phyloP scores from a whole-genome alignment of 805 yeast genomes.

The Jamesozyma jinghongensis region DNA sequence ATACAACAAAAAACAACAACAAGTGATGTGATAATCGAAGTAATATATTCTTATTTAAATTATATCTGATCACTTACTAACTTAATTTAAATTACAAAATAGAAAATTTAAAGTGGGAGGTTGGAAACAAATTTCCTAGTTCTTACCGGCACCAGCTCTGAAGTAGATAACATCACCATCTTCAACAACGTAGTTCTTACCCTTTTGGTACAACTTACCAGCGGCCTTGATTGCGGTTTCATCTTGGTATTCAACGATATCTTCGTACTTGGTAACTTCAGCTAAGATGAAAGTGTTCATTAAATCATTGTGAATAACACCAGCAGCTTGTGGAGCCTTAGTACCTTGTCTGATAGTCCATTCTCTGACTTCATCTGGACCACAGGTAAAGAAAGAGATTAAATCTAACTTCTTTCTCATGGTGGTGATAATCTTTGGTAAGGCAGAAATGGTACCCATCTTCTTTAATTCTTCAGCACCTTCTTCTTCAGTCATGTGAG shows the following conservation, averaged over 20 bases:
- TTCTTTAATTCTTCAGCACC: conserved; percentile 66
- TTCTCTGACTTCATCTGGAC: conserved; percentile 93
- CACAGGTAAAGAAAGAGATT: conserved; percentile 92
- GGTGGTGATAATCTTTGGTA: conserved; percentile 75
- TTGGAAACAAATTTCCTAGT: conserved; percentile 23
- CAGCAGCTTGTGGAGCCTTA: conserved; percentile 98
- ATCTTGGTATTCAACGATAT: conserved; percentile 66
- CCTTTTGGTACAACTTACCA: conserved; percentile 85
- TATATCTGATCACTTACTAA: too few species aligned
- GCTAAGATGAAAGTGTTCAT: conserved; percentile 94
- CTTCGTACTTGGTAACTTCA: conserved; percentile 79
- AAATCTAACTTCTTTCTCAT: conserved; percentile 84
- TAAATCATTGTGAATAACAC: conserved; percentile 92
- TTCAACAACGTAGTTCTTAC: conserved; percentile 90
- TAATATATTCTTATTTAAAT: too few species aligned
- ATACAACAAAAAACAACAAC: too few species aligned
- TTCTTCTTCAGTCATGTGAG: conserved; percentile 78
- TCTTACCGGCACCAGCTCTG: conserved; percentile 92
- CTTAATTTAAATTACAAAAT: background rate
- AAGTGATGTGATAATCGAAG: too few species aligned
- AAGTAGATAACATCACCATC: conserved; percentile 89
- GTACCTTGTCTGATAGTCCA: conserved; percentile 94
- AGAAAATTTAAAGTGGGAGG: background rate
- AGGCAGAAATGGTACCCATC: conserved; percentile 65
- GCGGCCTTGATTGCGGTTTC: conserved; percentile 76